A percentile compares a stretch with the other conserved stretches of the same genome.
Conservation (phyloP, 441 rosid genomes). For the Pelargonium myrrhifolium region DNA sequence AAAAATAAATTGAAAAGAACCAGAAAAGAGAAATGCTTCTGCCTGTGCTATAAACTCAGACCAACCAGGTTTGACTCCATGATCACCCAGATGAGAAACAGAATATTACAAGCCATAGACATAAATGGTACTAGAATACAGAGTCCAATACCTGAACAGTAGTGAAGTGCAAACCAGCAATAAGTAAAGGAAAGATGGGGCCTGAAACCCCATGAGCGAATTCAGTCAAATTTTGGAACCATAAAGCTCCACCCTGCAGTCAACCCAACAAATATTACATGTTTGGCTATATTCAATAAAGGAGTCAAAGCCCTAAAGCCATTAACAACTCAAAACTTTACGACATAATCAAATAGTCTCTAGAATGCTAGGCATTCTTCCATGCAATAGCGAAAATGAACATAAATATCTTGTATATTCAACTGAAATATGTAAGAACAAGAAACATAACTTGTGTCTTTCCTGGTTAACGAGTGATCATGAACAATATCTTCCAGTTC, state of each 20-base stretch:
- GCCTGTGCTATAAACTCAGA: not conserved
- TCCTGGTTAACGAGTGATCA: not conserved
- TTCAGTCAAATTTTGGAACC: conserved; percentile 87
- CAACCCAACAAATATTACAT: conserved; percentile 18
- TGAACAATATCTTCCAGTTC: no score
- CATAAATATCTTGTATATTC: no score
- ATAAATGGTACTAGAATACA: not conserved
- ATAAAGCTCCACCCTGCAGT: conserved; percentile 84
- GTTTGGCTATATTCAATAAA: conserved; percentile 5
- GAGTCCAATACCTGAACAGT: conserved; percentile 60
- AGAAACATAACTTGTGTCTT: not conserved
- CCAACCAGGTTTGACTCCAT: no score
- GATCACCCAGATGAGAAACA: no score
- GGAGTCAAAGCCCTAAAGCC: not conserved
- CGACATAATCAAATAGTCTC: not conserved
- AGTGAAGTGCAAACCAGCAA: conserved; percentile 63
- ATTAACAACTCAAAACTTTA: not conserved
- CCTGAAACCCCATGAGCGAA: conserved; percentile 51
- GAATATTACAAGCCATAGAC: not conserved
- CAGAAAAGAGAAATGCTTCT: not conserved
- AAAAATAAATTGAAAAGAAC: not conserved
- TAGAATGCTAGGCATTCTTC: not conserved
- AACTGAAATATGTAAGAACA: not conserved
- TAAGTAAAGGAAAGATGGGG: conserved; percentile 61
- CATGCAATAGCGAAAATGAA: not conserved